Evolutionary conservation across 2,329 filamentous ascomycete genomes (phyloP).

Genomic region (Macrophomina phaseolina): DNA sequence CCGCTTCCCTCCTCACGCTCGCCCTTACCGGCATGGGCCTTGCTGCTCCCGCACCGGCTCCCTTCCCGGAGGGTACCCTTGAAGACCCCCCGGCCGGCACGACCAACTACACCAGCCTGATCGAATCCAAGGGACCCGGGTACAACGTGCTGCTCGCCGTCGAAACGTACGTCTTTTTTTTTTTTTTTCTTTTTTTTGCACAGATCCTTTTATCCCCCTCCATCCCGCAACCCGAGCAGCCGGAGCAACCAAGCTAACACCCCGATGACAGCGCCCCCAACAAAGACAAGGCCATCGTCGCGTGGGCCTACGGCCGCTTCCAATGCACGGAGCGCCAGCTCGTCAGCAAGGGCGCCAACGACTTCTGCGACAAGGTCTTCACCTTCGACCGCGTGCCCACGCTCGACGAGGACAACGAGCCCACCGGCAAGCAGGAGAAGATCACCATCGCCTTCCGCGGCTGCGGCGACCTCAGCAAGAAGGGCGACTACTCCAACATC

Average conservation of each 20-base stretch:
- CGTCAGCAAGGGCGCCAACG: neutral
- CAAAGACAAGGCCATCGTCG: slow-evolving; percentile 3
- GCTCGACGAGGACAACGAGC: neutral
- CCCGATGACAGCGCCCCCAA: neutral
- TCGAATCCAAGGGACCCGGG: neutral
- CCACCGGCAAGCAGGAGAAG: neutral
- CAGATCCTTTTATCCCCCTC: too few species aligned
- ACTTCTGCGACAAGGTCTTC: slow-evolving; percentile 1
- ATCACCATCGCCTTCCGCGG: neutral
- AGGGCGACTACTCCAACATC: neutral
- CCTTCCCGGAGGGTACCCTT: neutral
- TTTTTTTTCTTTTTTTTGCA: too few species aligned
- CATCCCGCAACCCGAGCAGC: too few species aligned
- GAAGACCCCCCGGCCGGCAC: neutral
- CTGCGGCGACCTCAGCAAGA: neutral
- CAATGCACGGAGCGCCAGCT: slow-evolving; percentile 16
- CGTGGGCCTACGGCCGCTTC: slow-evolving; percentile 4
- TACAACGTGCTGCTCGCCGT: neutral
- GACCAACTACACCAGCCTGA: neutral
- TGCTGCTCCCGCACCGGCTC: neutral
- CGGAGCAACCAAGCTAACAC: too few species aligned
- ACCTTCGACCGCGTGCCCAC: slow-evolving; percentile 9
- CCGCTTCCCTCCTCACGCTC: neutral
- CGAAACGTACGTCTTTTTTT: neutral
- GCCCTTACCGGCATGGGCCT: neutral